Evolutionary conservation across 1,139 yeast species (phyloP), one percentile per base, ranked within the genome.

Genomic region (Citeromyces siamensis): DNA sequence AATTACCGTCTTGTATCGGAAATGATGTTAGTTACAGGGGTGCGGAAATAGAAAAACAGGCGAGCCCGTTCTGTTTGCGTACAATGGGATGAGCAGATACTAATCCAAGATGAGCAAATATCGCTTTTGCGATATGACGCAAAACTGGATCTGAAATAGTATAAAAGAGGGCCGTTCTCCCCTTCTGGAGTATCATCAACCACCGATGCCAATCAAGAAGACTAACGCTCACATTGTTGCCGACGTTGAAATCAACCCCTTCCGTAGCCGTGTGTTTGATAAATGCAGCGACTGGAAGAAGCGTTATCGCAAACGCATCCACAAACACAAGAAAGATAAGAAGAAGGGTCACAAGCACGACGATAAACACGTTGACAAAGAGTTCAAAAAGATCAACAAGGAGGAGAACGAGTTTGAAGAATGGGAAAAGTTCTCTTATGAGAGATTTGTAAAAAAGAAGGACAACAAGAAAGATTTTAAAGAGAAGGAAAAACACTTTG

Each of bases 371-470:
- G 16, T 13, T 6, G 16, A 26, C 12, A 17, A 13, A 7, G 31
- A 26, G 12, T 26, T 26, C 31, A 26, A 26, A 26, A 13, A 17
- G 12, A 17, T 14, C 12, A 10, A n/a, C 16, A 26, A 26, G 31
- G 31, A 26, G 6, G 31, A 26, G 17, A 26, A 26, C 8, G 31
- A 26, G 31, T 26, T 26, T 26, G 31, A 26, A 26, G 31, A 26
- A 12, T 26, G 31, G 31, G 31, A 26, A 12, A 26, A 26, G 17
- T 26, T 26, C 8, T 14, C 17, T 7, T 26, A 26, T 17, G 31
- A 26, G 31, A 26, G 31, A 26, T 26, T 26, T 17, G 31, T 26
- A 17, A 26, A 26, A 17, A 26, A 26, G 31, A 26, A 26, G 31
- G 31, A 26, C 16, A 17, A 26, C 31, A 26, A 26, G 16, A 26